A percentile compares a stretch with the other conserved stretches of the same genome.
Conservation (phyloP, 495 filamentous ascomycete species). For the Penicillium lividum region DNA sequence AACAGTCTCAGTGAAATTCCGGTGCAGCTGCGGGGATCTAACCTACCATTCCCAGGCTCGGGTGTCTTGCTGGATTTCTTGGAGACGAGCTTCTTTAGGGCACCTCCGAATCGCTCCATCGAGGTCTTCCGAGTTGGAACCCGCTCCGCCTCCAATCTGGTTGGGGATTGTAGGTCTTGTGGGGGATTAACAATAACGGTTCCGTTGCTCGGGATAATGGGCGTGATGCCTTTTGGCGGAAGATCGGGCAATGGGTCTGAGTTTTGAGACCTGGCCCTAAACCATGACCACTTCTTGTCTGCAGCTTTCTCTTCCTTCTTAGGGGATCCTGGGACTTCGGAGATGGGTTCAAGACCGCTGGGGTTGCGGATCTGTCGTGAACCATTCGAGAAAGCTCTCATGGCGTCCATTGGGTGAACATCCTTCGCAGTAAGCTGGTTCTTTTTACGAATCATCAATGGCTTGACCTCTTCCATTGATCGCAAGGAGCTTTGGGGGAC, state of each 20-base stretch:
- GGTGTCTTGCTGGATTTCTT: conserved; percentile 31
- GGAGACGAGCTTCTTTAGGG: conserved; percentile 37
- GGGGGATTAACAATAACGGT: conserved; percentile 32
- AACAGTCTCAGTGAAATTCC: conserved; percentile 2
- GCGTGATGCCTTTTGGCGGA: conserved; percentile 18
- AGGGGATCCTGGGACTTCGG: conserved; percentile 32
- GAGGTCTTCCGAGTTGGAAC: conserved; percentile 26
- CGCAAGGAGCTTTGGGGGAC: conserved; percentile 45
- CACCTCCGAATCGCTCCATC: conserved; percentile 28
- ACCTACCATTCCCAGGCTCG: conserved; percentile 26
- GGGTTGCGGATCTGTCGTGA: conserved; percentile 20
- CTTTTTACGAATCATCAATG: conserved; percentile 60
- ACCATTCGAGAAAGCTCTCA: conserved; percentile 19
- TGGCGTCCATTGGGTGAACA: not conserved
- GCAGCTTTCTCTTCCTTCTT: conserved; percentile 26
- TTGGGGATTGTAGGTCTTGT: not conserved
- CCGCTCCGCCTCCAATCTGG: not conserved
- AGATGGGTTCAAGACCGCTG: conserved; percentile 33
- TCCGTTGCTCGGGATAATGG: conserved; percentile 27
- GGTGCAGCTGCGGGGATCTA: not conserved
- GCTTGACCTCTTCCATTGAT: conserved; percentile 42
- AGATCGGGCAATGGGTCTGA: conserved; percentile 28
- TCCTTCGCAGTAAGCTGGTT: conserved; percentile 14
- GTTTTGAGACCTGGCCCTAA: conserved; percentile 56
- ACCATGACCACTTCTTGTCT: conserved; percentile 66